Evolutionary conservation across 257 asterid species (phyloP), one percentile per base, ranked within the genome.

Genomic region (Vinca minor): DNA sequence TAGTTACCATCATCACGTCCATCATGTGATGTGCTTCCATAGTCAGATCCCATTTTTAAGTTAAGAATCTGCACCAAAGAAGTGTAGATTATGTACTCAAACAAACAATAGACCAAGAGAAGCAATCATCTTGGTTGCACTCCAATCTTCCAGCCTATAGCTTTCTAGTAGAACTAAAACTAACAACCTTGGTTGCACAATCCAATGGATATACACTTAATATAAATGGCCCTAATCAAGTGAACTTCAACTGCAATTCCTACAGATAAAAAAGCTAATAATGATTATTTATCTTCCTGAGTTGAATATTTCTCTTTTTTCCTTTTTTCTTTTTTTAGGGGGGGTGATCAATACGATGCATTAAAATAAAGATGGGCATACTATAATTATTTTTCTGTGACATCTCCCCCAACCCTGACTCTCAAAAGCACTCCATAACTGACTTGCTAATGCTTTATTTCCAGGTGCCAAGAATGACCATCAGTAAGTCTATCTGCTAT

Each of bases 1-100:
- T 14, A 29, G 4, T 71, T 72, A 79, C 84, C 84, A 60, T 79
- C 84, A 31, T 79, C 84, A 65, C 76, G 82, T 47, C 50, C 78
- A 59, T 66, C 78, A 3, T 71, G 76, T 50, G 77, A 80, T 66
- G 82, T 42, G 69, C 75, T 66, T 36, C 80, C 72, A 56, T 72
- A 45, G 67, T 77, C 85, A 38, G 53, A 71, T 18, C 76, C 81
- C 82, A 80, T 80, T 61, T 49, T 39, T 39, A 59, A 54, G 62
- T 18, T 49, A 58, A 59, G 64, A 57, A 12, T 69, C 83, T 78
- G 73, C 62, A 74, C 38, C 15, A 53, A 13, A 65, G 21, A 59
- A 26, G 38, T 25, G 53, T 4, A 1, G 15, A 32, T 26, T 14
- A n/a, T 38, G 14, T 25, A 65, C 23, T 39, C n/a, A n/a, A n/a